These are phyloP conservation scores for Cladochytrium replicatum DNA, from an alignment of 192 early-diverging fungal genomes.

Conservation along the genomic window DNA sequence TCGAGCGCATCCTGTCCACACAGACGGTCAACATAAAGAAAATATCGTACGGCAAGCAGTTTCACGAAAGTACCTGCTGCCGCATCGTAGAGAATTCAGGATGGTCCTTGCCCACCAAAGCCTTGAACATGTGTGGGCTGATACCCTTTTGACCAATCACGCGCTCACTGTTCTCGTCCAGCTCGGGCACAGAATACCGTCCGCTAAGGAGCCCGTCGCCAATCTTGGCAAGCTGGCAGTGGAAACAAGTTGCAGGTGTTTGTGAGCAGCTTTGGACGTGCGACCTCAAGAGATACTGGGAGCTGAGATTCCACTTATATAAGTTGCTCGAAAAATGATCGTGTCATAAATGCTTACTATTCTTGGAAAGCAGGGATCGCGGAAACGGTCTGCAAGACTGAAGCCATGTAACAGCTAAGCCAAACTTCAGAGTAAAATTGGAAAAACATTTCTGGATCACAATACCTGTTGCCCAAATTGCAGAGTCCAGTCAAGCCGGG, in stretches of 20 bases:
- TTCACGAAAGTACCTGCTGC: conserved; percentile 55
- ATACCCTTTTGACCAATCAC: conserved; percentile 65
- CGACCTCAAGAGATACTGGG: no score
- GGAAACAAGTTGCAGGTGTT: conserved; percentile 63
- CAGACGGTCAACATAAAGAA: background rate
- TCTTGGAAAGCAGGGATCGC: conserved; percentile 61
- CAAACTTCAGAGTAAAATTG: background rate
- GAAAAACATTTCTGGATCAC: background rate
- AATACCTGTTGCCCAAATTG: conserved; percentile 88
- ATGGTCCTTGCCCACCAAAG: conserved; percentile 75
- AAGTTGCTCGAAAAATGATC: background rate
- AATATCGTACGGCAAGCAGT: background rate
- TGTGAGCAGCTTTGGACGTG: conserved; percentile 42
- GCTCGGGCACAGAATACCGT: conserved; percentile 53
- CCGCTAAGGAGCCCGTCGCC: conserved; percentile 85
- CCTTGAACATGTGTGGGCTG: conserved; percentile 84
- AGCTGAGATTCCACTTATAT: no score
- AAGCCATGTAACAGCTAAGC: conserved; percentile 91
- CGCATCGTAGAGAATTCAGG: conserved; percentile 95
- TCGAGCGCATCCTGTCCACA: conserved; percentile 74
- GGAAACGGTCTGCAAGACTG: conserved; percentile 84
- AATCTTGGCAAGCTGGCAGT: conserved; percentile 88
- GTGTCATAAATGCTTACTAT: conserved; percentile 31
- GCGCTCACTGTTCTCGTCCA: conserved; percentile 19
- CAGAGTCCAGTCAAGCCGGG: conserved; percentile 85